Conservation (phyloP, 1,284 basidiomycete species). For the Apiotrichum gracile region DNA sequence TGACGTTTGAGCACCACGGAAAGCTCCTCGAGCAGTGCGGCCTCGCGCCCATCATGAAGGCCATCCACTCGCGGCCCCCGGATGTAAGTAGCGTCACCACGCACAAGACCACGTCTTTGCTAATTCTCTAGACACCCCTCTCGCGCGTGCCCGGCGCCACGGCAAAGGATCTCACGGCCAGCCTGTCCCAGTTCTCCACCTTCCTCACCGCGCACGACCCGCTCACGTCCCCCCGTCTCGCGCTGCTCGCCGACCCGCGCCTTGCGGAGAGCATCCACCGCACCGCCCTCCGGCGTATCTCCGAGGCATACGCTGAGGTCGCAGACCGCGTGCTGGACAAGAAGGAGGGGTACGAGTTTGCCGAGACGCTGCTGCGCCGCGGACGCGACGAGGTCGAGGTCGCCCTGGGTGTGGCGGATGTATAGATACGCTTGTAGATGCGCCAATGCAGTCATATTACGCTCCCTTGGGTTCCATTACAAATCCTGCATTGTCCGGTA, state of each 20-base stretch:
- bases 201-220: constrained; percentile 50
- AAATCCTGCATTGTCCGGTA: not conserved
- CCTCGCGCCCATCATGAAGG: constrained; percentile 59
- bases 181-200: constrained; percentile 44
- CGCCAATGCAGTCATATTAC: too few relatives aligned
- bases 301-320: constrained; percentile 61
- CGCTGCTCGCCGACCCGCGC: constrained; percentile 62
- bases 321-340: constrained; percentile 67
- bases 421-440: not conserved
- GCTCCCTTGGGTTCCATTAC: not conserved
- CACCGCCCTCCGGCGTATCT: constrained; percentile 62
- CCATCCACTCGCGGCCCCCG: constrained; percentile 54
- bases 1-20: constrained; percentile 72
- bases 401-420: constrained; percentile 43
- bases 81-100: constrained; percentile 50
- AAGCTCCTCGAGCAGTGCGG: constrained; percentile 69
- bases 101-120: not conserved
- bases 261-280: constrained; percentile 68
- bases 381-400: constrained; percentile 50
- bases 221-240: constrained; percentile 57
- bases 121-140: constrained; percentile 54
- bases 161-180: constrained; percentile 39
- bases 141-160: constrained; percentile 42
- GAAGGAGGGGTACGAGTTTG: constrained; percentile 78
- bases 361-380: constrained; percentile 74